Percentiles rank a stretch among this genome's conserved stretches.
phyloP scores from a whole-genome alignment of 305 asterid genomes.

The Fraxinus platypoda region DNA sequence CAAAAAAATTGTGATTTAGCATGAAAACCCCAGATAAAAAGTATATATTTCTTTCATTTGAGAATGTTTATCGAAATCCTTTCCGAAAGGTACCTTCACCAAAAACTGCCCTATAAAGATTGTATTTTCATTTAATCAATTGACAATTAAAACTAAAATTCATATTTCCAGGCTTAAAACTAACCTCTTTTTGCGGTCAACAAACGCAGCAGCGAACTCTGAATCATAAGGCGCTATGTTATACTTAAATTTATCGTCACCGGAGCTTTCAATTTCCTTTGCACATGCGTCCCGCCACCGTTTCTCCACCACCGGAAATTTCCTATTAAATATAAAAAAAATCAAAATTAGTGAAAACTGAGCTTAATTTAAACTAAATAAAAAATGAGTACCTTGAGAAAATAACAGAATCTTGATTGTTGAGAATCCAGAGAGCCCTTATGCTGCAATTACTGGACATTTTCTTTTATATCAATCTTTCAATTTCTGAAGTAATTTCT shows the following conservation, averaged over 20 bases:
- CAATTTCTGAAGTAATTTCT: neutral
- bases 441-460: slow-evolving; percentile 79
- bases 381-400: slow-evolving; percentile 63
- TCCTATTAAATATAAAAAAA: slow-evolving; percentile 39
- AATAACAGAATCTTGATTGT: slow-evolving; percentile 67
- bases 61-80: neutral
- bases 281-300: slow-evolving; percentile 76
- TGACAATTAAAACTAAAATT: neutral
- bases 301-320: slow-evolving; percentile 90
- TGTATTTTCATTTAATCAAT: neutral
- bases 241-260: slow-evolving; percentile 36
- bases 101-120: slow-evolving; percentile 15
- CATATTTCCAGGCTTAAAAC: neutral
- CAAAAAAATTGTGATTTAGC: neutral
- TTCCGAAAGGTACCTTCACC: neutral
- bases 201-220: slow-evolving; percentile 66
- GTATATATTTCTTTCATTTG: neutral
- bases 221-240: slow-evolving; percentile 53
- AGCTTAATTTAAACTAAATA: neutral
- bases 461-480: slow-evolving; percentile 8
- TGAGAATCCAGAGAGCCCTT: slow-evolving; percentile 95
- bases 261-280: slow-evolving; percentile 30
- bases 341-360: slow-evolving; percentile 2
- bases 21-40: neutral
- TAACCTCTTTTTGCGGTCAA: slow-evolving; percentile 75